These are phyloP conservation scores for Rhamnella rubrinervis DNA, from an alignment of 331 rosid genomes.

Conservation along the genomic window DNA sequence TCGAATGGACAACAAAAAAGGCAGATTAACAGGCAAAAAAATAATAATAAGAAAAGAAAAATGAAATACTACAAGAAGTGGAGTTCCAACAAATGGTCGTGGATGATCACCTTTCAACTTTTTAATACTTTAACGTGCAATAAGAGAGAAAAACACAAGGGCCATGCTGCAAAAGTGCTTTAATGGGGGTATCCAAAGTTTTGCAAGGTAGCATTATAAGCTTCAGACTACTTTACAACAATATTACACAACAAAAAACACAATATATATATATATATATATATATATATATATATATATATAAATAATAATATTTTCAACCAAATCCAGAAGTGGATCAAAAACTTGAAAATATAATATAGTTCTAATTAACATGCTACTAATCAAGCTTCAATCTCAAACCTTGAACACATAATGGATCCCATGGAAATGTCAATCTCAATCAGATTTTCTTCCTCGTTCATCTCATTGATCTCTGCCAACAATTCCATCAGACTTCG, in stretches of 20 bases:
- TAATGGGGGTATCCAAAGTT: slow-evolving; percentile 57
- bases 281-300: slow-evolving; percentile 19
- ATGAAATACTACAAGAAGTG: background rate
- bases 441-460: slow-evolving; percentile 85
- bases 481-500: slow-evolving; percentile 57
- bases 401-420: slow-evolving; percentile 93
- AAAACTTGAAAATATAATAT: slow-evolving; percentile 19
- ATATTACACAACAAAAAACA: slow-evolving; percentile 28
- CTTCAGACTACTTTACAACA: slow-evolving; percentile 32
- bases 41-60: background rate
- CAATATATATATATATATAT: slow-evolving; percentile 24
- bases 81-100: slow-evolving; percentile 15
- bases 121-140: slow-evolving; percentile 34
- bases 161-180: slow-evolving; percentile 37
- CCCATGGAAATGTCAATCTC: slow-evolving; percentile 97
- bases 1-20: no score
- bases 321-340: slow-evolving; percentile 46
- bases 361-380: background rate
- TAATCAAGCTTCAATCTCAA: slow-evolving; percentile 68
- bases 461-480: slow-evolving; percentile 69
- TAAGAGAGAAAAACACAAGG: slow-evolving; percentile 34
- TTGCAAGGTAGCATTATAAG: slow-evolving; percentile 20
- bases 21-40: background rate
- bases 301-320: slow-evolving; percentile 28
- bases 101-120: slow-evolving; percentile 22